Evolutionary conservation across 805 yeast genomes (phyloP).

Genomic region (Torulaspora maleeae): DNA sequence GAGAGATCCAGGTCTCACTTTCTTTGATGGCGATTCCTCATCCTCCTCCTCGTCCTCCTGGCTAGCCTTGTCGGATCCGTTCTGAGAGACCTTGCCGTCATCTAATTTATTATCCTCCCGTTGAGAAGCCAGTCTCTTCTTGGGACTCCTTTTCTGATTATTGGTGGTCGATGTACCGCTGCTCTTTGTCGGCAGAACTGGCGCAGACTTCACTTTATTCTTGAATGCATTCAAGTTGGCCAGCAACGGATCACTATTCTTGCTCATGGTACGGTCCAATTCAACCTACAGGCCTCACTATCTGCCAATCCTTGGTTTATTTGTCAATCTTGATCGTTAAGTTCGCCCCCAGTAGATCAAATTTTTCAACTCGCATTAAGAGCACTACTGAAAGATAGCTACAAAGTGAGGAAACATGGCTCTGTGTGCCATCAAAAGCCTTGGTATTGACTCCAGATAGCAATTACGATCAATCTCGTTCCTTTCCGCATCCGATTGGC

Average conservation of each 20-base stretch:
- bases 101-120: conserved; percentile 5
- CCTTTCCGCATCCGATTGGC: not conserved
- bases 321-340: not conserved
- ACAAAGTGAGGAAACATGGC: not conserved
- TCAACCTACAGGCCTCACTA: too few relatives aligned
- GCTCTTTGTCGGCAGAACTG: conserved; percentile 43
- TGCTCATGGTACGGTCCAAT: conserved; percentile 12
- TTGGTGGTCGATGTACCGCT: conserved; percentile 25
- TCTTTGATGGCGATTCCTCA: conserved; percentile 28
- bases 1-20: conserved; percentile 32
- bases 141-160: conserved; percentile 17
- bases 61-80: conserved; percentile 18
- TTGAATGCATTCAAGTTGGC: conserved; percentile 64
- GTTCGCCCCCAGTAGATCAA: conserved; percentile 2
- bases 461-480: not conserved
- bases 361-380: conserved; percentile 6
- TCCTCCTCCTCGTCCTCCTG: conserved; percentile 23
- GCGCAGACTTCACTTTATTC: conserved; percentile 54
- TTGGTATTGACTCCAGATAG: not conserved
- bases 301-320: not conserved
- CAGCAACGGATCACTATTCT: conserved; percentile 39
- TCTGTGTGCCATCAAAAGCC: not conserved
- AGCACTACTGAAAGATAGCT: not conserved
- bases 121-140: conserved; percentile 14
- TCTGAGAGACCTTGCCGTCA: conserved; percentile 2